Conservation (phyloP, 1,284 basidiomycete genomes). For the Sanghuangporus sanghuang region DNA sequence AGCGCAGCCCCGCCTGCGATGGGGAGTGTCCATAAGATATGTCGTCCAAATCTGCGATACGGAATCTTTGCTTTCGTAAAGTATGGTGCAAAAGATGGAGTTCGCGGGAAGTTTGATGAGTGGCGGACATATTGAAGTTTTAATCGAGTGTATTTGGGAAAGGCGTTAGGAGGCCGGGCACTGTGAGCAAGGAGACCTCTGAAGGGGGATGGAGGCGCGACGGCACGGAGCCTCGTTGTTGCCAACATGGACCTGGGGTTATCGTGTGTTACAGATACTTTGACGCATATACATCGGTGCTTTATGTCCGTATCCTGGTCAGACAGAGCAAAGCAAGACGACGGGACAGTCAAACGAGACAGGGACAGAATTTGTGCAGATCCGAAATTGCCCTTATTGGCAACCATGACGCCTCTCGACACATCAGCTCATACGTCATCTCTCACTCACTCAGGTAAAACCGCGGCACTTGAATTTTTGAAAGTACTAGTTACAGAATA, state of each 20-base stretch:
- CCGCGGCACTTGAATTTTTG: no score
- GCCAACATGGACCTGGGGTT: constrained; percentile 14
- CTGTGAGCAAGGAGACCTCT: not conserved
- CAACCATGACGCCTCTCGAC: no score
- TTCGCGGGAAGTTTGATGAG: constrained; percentile 10
- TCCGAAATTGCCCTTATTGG: no score
- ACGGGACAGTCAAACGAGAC: no score
- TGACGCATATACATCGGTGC: constrained; percentile 8
- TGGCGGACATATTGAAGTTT: not conserved
- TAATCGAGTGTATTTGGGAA: not conserved
- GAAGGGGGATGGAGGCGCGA: not conserved
- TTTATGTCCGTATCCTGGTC: not conserved
- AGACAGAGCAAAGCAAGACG: no score
- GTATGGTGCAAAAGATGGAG: constrained; percentile 22
- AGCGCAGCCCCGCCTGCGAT: constrained; percentile 48
- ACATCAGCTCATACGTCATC: no score
- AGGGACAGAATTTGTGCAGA: no score
- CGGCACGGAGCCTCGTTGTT: not conserved
- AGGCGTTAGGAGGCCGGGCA: not conserved
- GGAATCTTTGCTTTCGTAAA: constrained; percentile 25
- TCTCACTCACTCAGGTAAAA: no score
- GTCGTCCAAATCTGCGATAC: constrained; percentile 29
- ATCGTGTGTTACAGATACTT: not conserved
- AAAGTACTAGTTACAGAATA: no score
- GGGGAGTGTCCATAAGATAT: constrained; percentile 49